Evolutionary conservation across 108 stramenopile genomes (phyloP).

Genomic region (Ochromonas danica): DNA sequence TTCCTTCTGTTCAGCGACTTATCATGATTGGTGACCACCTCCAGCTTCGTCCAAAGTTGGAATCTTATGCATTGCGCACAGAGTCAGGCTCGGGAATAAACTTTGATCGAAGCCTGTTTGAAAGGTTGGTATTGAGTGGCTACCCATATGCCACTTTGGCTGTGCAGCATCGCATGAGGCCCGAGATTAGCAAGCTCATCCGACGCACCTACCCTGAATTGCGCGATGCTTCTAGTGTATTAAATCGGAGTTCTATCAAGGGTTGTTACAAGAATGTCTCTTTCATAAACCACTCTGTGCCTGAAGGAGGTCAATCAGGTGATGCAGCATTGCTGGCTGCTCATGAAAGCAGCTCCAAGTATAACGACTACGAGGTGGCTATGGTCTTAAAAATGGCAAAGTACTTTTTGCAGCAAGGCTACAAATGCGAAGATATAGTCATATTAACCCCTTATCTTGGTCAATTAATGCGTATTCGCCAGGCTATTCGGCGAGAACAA

Average conservation of each 20-base stretch:
- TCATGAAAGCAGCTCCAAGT: constrained; percentile 35
- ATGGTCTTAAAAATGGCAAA: constrained; percentile 37
- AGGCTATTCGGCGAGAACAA: not conserved
- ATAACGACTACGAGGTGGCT: constrained; percentile 41
- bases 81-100: constrained; percentile 48
- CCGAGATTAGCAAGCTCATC: constrained; percentile 51
- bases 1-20: constrained; percentile 62
- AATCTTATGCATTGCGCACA: constrained; percentile 59
- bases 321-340: not conserved
- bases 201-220: constrained; percentile 6
- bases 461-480: constrained; percentile 39
- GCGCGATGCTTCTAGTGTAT: constrained; percentile 35
- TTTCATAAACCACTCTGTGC: constrained; percentile 40
- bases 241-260: not conserved
- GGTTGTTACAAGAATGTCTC: constrained; percentile 37
- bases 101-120: constrained; percentile 56
- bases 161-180: constrained; percentile 56
- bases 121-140: constrained; percentile 43
- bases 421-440: constrained; percentile 35
- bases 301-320: constrained; percentile 30
- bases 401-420: constrained; percentile 46
- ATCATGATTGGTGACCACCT: constrained; percentile 77
- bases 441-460: constrained; percentile 52
- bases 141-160: constrained; percentile 40
- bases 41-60: constrained; percentile 73